Conservation (phyloP, 2,329 filamentous ascomycete species). For the Cadophora gregata region DNA sequence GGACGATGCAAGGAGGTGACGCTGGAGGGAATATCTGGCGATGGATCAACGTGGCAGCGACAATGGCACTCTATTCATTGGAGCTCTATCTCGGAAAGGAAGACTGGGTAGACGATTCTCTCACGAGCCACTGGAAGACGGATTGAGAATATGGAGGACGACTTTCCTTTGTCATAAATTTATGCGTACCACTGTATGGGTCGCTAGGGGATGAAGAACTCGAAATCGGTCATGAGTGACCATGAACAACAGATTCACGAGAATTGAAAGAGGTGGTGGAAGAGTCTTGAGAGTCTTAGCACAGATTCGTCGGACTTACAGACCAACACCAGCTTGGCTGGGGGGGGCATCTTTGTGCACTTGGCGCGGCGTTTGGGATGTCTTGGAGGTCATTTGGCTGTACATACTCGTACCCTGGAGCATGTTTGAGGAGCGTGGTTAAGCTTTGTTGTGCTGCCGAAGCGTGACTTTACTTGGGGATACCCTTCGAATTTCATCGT, state of each 20-base stretch:
- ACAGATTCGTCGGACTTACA: slow-evolving; percentile 13
- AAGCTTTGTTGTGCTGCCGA: slow-evolving; percentile 17
- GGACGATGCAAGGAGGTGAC: slow-evolving; percentile 84
- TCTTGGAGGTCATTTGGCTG: slow-evolving; percentile 27
- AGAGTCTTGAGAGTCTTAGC: slow-evolving; percentile 8
- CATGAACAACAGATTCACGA: not conserved
- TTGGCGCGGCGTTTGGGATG: slow-evolving; percentile 31
- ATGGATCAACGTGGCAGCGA: slow-evolving; percentile 90
- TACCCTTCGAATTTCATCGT: slow-evolving; percentile 23
- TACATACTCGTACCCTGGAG: slow-evolving; percentile 30
- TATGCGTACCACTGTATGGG: not conserved
- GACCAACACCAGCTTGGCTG: not conserved
- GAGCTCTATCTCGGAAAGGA: slow-evolving; percentile 88
- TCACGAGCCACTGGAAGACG: slow-evolving; percentile 89
- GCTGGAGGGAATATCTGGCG: slow-evolving; percentile 86
- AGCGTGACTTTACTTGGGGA: slow-evolving; percentile 25
- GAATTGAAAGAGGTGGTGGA: slow-evolving; percentile 7
- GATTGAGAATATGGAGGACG: slow-evolving; percentile 61
- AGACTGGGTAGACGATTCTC: slow-evolving; percentile 70
- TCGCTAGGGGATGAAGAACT: not conserved
- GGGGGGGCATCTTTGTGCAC: slow-evolving; percentile 26
- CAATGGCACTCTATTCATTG: slow-evolving; percentile 87
- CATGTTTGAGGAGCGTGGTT: slow-evolving; percentile 25
- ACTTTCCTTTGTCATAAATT: slow-evolving; percentile 23
- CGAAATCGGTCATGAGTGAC: not conserved